Conservation (phyloP, 208 protist genomes). For the Trypanosoma brucei region DNA sequence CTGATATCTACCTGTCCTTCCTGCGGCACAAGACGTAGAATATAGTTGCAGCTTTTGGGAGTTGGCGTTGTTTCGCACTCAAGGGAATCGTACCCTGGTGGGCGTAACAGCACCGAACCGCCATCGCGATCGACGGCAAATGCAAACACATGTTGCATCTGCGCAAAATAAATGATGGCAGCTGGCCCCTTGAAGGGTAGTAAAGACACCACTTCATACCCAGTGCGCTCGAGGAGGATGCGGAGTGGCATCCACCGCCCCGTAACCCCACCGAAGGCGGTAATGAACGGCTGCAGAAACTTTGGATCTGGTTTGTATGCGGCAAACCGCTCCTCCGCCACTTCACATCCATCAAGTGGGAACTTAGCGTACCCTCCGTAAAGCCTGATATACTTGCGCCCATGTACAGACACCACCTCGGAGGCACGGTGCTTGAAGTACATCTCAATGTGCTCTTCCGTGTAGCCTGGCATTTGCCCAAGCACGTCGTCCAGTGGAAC, state of each 20-base stretch:
- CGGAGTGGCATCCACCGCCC: conserved; percentile 80
- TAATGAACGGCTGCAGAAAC: conserved; percentile 36
- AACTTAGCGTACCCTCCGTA: conserved; percentile 72
- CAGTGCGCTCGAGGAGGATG: conserved; percentile 53
- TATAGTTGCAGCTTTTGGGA: conserved; percentile 47
- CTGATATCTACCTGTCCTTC: conserved; percentile 55
- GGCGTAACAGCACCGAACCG: conserved; percentile 64
- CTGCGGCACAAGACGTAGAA: conserved; percentile 46
- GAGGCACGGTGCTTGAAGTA: conserved; percentile 61
- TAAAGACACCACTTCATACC: conserved; percentile 34
- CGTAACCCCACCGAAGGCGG: conserved; percentile 50
- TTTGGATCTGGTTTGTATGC: conserved; percentile 42
- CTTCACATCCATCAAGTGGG: conserved; percentile 49
- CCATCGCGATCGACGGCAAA: conserved; percentile 62
- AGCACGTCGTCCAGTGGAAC: conserved; percentile 66
- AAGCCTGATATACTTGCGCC: conserved; percentile 60
- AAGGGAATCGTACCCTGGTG: conserved; percentile 49
- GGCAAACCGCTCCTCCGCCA: conserved; percentile 45
- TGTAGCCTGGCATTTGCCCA: conserved; percentile 80
- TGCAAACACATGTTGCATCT: conserved; percentile 88
- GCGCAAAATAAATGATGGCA: conserved; percentile 82
- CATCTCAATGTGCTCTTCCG: conserved; percentile 67
- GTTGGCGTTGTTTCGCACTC: conserved; percentile 69
- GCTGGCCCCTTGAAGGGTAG: conserved; percentile 62
- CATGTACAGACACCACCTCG: conserved; percentile 64